phyloP scores from a whole-genome alignment of 2,329 filamentous ascomycete genomes.

The Fusarium penzigii region DNA sequence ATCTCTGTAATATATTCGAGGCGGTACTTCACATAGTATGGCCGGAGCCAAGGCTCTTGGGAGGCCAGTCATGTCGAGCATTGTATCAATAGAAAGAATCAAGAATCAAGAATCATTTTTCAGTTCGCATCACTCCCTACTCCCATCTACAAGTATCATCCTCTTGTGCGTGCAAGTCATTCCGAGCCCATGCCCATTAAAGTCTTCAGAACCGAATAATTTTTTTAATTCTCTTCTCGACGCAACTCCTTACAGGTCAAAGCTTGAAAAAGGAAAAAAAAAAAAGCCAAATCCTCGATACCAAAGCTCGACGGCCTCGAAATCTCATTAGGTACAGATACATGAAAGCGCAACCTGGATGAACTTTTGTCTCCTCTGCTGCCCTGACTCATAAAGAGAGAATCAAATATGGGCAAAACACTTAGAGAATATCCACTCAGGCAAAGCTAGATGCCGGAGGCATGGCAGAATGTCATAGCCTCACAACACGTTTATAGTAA shows the following conservation, averaged over 20 bases:
- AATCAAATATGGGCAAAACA: slow-evolving; percentile 25
- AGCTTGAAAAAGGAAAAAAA: slow-evolving; percentile 15
- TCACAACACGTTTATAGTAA: slow-evolving; percentile 16
- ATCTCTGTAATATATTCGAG: slow-evolving; percentile 19
- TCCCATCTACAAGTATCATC: slow-evolving; percentile 6
- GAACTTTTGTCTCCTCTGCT: slow-evolving; percentile 24
- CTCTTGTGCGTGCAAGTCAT: not conserved
- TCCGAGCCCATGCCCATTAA: slow-evolving; percentile 1
- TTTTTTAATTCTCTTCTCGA: slow-evolving; percentile 32
- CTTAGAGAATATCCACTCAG: slow-evolving; percentile 19
- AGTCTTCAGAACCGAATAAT: slow-evolving; percentile 28
- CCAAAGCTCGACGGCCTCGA: slow-evolving; percentile 29
- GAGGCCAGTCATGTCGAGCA: slow-evolving; percentile 15
- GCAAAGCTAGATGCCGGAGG: slow-evolving; percentile 16
- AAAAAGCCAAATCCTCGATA: slow-evolving; percentile 32
- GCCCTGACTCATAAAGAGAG: slow-evolving; percentile 18
- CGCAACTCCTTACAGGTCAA: slow-evolving; percentile 37
- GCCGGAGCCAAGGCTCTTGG: slow-evolving; percentile 1
- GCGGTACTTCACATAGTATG: not conserved
- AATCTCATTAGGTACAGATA: slow-evolving; percentile 42
- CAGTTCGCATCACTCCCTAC: slow-evolving; percentile 22
- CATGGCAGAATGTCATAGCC: slow-evolving; percentile 14
- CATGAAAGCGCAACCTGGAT: slow-evolving; percentile 30
- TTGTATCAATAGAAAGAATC: slow-evolving; percentile 26
- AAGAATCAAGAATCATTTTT: not conserved